Percentiles rank a stretch among this genome's conserved stretches.
Evolutionary conservation across 345 rosid genomes (phyloP).

Genomic region (Excoecaria cochinchinensis): DNA sequence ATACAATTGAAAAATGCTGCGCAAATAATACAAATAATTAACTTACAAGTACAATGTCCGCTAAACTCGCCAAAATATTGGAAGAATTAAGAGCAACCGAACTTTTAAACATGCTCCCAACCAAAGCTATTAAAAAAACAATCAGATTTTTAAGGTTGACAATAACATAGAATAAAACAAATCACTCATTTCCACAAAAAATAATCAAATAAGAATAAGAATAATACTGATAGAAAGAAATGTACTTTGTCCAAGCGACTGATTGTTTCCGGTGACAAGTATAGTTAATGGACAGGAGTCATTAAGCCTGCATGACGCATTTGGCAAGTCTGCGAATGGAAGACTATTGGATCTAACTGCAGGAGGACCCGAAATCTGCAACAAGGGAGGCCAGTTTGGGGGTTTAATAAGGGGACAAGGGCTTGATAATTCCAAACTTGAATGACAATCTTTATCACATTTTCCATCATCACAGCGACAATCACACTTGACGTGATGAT

Average conservation of each 20-base stretch:
- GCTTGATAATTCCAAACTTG: slow-evolving; percentile 19
- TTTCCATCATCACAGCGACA: slow-evolving; percentile 24
- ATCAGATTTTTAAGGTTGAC: slow-evolving; percentile 1
- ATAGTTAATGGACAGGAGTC: slow-evolving; percentile 64
- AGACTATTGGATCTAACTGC: slow-evolving; percentile 42
- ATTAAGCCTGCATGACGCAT: slow-evolving; percentile 52
- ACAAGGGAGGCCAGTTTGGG: slow-evolving; percentile 68
- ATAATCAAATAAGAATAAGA: not conserved
- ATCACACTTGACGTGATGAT: slow-evolving; percentile 42
- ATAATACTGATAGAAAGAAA: not conserved
- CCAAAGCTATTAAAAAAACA: slow-evolving; percentile 41
- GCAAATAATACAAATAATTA: not conserved
- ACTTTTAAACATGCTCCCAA: slow-evolving; percentile 44
- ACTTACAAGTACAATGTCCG: slow-evolving; percentile 52
- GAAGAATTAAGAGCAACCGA: slow-evolving; percentile 39
- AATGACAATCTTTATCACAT: not conserved
- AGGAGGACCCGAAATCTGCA: slow-evolving; percentile 58
- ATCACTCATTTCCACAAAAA: not conserved
- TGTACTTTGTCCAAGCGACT: slow-evolving; percentile 60
- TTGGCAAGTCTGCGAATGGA: slow-evolving; percentile 40
- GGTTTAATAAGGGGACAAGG: slow-evolving; percentile 56
- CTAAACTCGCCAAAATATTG: slow-evolving; percentile 35
- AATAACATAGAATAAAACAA: not conserved
- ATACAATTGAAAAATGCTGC: slow-evolving; percentile 4
- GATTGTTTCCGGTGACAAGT: slow-evolving; percentile 67